A percentile compares a stretch with the other conserved stretches of the same genome.
Evolutionary conservation across 2,329 filamentous ascomycete species (phyloP).

Genomic region (Rugonectria rugulosa): DNA sequence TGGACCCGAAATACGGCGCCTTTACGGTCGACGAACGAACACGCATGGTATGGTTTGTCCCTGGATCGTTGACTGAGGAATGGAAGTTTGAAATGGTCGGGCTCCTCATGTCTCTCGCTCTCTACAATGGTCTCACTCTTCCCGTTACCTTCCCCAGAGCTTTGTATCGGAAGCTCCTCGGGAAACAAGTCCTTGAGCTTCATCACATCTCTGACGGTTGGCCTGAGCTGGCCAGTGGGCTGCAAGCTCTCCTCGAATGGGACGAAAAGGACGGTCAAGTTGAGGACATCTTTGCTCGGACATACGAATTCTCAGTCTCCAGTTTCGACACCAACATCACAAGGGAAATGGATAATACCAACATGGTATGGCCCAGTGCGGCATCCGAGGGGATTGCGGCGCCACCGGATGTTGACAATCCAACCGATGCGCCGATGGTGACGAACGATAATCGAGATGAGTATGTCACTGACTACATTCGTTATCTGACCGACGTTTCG

Average conservation of each 20-base stretch:
- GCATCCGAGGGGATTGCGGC: constrained; percentile 28
- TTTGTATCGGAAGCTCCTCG: constrained; percentile 82
- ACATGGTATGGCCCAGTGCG: constrained; percentile 61
- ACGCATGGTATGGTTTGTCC: constrained; percentile 87
- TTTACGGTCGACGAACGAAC: constrained; percentile 82
- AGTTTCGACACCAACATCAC: constrained; percentile 65
- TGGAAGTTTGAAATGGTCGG: constrained; percentile 94
- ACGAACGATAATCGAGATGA: constrained; percentile 79
- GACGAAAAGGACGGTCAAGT: constrained; percentile 76
- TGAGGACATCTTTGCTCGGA: constrained; percentile 81
- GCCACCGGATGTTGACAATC: constrained; percentile 40
- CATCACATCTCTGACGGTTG: constrained; percentile 87
- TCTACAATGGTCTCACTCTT: constrained; percentile 92
- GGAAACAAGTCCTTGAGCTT: constrained; percentile 71
- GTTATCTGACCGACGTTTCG: constrained; percentile 81
- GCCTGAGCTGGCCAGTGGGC: constrained; percentile 79
- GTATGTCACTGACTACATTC: constrained; percentile 86
- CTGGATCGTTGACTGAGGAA: constrained; percentile 79
- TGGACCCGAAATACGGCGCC: constrained; percentile 79
- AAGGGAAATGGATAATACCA: constrained; percentile 59
- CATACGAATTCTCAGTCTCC: constrained; percentile 82
- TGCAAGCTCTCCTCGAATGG: constrained; percentile 79
- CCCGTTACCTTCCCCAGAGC: constrained; percentile 88
- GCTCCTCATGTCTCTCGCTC: constrained; percentile 83
- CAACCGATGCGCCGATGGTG: constrained; percentile 72